phyloP scores from a whole-genome alignment of 2,329 filamentous ascomycete species.

The Colletotrichum sp. region DNA sequence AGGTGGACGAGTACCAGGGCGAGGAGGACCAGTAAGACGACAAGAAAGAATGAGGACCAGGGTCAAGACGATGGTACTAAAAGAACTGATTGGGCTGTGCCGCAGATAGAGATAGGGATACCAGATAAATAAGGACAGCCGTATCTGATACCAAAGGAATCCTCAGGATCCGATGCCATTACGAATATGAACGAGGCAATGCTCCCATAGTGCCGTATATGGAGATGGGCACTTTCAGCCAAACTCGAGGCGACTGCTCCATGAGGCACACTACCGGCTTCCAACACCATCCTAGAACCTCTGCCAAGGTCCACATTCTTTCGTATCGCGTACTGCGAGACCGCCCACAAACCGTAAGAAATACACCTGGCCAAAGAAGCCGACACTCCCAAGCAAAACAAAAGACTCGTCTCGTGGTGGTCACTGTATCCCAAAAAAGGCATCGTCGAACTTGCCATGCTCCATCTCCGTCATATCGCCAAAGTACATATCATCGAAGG shows the following conservation, averaged over 20 bases:
- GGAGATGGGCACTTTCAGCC: not conserved
- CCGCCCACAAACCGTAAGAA: not conserved
- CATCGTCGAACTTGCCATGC: constrained; percentile 52
- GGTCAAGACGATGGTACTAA: not conserved
- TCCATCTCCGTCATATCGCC: constrained; percentile 46
- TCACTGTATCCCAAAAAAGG: constrained; percentile 45
- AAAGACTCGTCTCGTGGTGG: not conserved
- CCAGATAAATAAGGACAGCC: not conserved
- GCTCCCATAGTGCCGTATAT: not conserved
- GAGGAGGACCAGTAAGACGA: not conserved
- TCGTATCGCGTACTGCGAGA: not conserved
- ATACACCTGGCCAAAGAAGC: not conserved
- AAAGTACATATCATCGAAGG: constrained; percentile 58
- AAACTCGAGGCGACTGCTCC: not conserved
- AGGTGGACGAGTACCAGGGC: not conserved
- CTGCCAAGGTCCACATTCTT: not conserved
- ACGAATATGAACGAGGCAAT: not conserved
- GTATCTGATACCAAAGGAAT: not conserved
- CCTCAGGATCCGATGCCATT: not conserved
- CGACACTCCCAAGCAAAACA: not conserved
- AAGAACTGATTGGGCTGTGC: not conserved
- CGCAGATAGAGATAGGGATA: not conserved
- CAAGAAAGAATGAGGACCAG: not conserved
- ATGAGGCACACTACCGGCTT: not conserved
- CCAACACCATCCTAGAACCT: not conserved